Evolutionary conservation across 2,329 filamentous ascomycete genomes (phyloP), one percentile per base, ranked within the genome.

Genomic region (Ophiosphaerella korrae): DNA sequence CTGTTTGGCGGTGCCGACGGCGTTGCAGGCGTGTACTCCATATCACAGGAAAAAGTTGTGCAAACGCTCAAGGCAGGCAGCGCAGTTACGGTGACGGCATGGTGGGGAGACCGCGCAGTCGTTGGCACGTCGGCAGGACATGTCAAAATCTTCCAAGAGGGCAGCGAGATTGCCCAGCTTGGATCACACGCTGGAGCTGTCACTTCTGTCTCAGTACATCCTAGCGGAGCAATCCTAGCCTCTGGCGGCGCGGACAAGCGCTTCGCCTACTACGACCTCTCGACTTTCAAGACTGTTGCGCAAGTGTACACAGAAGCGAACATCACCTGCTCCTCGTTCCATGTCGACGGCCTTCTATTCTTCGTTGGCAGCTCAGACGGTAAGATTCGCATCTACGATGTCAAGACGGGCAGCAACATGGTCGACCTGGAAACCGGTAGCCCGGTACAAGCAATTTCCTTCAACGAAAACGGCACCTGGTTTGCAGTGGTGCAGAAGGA

Each of bases 391-490:
- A 84, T 99, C 45, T 97, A 89, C 76, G 89, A 96, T 74, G 88
- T 92, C 61, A 92, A 89, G 74, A 89, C 84, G 0, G 88, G 92
- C 33, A 84, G 87, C 53, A 82, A 86, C 59, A 90, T 90, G 24
- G 90, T 90, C 24, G 86, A 84, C 48, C 96, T 95, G 73, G 78
- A 80, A 7, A 74, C 80, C 53, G 70, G 74, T 21, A 85, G 86
- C 0, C 86, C 92, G 0, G 82, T 97, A 3, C 85, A 89, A 63
- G 84, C 86, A 9, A 77, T 99, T 35, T 82, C 84, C 51, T 99
- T 99, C 76, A 97, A 92, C 0, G 94, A 99, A 74, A 99, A 99
- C 64, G 94, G 94, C 21, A 96, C 90, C 65, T 97, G 92, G 90
- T 87, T 99, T 58, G 93, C 93, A 1, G 89, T 91, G 5, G 87